These are phyloP conservation scores for Pythium oligandrum DNA, from an alignment of 352 stramenopile species.

Conservation along the genomic window DNA sequence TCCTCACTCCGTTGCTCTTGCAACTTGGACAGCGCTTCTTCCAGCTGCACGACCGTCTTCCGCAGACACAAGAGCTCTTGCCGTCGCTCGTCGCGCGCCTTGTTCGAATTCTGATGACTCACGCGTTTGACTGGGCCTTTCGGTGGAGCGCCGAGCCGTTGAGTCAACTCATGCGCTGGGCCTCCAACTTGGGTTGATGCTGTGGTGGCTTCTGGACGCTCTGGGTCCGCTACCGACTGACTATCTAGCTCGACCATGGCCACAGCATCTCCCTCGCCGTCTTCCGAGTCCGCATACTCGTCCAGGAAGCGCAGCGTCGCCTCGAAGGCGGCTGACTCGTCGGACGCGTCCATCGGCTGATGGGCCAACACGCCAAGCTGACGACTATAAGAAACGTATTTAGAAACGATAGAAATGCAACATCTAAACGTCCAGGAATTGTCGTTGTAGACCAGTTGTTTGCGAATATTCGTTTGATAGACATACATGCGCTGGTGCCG, in stretches of 20 bases:
- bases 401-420: no score
- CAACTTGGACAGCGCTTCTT: no score
- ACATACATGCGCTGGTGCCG: no score
- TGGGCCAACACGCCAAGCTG: no score
- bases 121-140: no score
- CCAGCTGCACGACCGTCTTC: slow-evolving; percentile 6
- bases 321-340: slow-evolving; percentile 5
- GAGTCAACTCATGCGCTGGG: slow-evolving; percentile 10
- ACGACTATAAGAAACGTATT: no score
- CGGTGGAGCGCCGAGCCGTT: slow-evolving; percentile 17
- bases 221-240: neutral
- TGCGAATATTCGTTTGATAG: no score
- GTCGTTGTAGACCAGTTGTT: no score
- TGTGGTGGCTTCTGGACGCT: neutral
- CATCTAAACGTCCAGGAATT: no score
- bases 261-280: neutral
- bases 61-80: slow-evolving; percentile 22
- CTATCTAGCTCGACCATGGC: slow-evolving; percentile 1
- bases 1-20: neutral
- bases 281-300: slow-evolving; percentile 5
- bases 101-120: slow-evolving; percentile 16
- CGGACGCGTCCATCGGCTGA: no score
- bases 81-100: slow-evolving; percentile 17
- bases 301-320: slow-evolving; percentile 20
- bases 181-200: slow-evolving; percentile 1